Evolutionary conservation across 73 alveolate species (phyloP).

Genomic region (Paramecium octaurelia): DNA sequence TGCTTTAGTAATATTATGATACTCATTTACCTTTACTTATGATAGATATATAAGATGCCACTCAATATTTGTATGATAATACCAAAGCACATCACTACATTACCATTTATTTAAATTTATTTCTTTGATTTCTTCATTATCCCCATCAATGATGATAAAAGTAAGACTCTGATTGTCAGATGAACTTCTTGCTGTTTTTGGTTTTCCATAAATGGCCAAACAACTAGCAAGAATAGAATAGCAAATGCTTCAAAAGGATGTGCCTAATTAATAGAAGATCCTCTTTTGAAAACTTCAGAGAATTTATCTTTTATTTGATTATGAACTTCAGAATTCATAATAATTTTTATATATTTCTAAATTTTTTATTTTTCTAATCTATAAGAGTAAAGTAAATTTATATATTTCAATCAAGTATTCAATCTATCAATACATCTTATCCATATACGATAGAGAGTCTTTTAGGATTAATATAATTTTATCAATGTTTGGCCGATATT

Average conservation of each 20-base stretch:
- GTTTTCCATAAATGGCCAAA: not conserved
- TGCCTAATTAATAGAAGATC: not conserved
- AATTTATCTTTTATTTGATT: not conserved
- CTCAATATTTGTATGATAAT: not conserved
- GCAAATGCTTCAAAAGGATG: slow-evolving; percentile 25
- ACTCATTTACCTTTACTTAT: not conserved
- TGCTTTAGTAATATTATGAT: not conserved
- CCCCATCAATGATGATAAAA: not conserved
- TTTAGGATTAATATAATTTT: not conserved
- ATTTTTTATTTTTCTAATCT: no score
- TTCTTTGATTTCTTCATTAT: not conserved
- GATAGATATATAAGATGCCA: not conserved
- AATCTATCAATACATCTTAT: not conserved
- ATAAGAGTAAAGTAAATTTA: no score
- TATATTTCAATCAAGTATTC: no score
- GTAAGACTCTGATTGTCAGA: not conserved
- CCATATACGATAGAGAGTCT: not conserved
- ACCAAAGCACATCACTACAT: not conserved
- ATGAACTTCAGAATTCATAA: not conserved
- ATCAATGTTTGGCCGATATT: not conserved
- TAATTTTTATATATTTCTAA: no score
- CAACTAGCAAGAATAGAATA: not conserved
- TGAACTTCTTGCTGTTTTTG: not conserved
- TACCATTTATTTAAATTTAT: not conserved
- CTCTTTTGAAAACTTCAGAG: not conserved